Evolutionary conservation across 2,329 filamentous ascomycete genomes (phyloP), one percentile per base, ranked within the genome.

Genomic region (Beauveria sp.): DNA sequence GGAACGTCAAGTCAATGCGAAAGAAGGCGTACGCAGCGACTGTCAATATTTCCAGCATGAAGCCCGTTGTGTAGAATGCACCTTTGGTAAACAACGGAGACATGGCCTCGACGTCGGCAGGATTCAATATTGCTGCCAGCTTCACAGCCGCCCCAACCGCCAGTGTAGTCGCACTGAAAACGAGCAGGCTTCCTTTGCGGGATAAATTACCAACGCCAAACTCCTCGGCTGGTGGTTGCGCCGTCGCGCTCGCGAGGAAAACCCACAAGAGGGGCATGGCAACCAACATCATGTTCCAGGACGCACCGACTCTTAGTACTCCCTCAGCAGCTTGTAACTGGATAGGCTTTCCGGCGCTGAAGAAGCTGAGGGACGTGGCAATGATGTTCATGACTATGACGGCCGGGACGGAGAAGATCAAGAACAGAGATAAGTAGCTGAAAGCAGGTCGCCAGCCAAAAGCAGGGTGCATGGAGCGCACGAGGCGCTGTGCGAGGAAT

Each of bases 401-500:
- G 6, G 59, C 64, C 0, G 67, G 70, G 5, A 66, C 64, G 9
- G 73, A 71, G 20, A 72, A 63, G 48, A 66, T 64, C 10, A 70
- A 64, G 46, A 70, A 62, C 3, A 65, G 47, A 5, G 62, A 63
- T 12, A 63, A 28, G 56, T 68, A 61, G 53, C 70, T 66, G n/a
- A 73, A 67, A 1, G 52, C 63, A 1, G 26, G 64, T 24, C 69
- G 66, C 75, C 74, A 76, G 60, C 74, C 75, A 9, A 74, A 46
- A 16, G 22, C 18, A 9, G 75, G 74, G 40, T 73, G 74, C 55
- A 71, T 70, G 2, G 74, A 72, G 50, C 75, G 73, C 3, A 76
- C 63, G 28, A 77, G 67, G 47, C 75, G 73, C 62, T 75, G 74
- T 2, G 71, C 70, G 59, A 76, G 73, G 62, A 76, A 68, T 20